A percentile compares a stretch with the other conserved stretches of the same genome.
Evolutionary conservation across 805 yeast genomes (phyloP).

Genomic region (Ogataea trehaloabstinens): DNA sequence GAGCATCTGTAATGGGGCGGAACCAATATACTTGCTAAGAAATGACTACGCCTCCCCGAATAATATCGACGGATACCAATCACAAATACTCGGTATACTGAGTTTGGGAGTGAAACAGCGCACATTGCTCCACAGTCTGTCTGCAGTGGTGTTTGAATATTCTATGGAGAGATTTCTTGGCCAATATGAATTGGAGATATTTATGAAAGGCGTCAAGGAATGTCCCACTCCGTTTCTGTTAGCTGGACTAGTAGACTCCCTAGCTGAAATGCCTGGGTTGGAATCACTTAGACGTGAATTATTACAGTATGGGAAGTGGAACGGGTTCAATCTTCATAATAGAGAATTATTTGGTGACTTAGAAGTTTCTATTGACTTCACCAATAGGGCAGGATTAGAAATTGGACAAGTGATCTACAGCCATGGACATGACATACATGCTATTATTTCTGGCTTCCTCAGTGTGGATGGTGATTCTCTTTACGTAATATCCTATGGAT

Average conservation of each 20-base stretch:
- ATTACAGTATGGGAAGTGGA: not conserved
- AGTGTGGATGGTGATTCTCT: not conserved
- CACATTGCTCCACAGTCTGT: not conserved
- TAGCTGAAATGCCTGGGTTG: constrained; percentile 1
- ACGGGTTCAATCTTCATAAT: not conserved
- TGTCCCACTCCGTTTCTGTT: constrained; percentile 7
- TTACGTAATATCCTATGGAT: constrained; percentile 5
- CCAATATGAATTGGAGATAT: constrained; percentile 1
- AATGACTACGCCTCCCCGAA: too few relatives aligned
- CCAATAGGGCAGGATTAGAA: not conserved
- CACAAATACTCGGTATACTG: constrained; percentile 9
- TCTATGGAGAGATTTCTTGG: not conserved
- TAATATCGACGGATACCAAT: constrained; percentile 4
- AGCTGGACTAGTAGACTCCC: constrained; percentile 1
- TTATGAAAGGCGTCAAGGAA: not conserved
- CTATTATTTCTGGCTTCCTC: constrained; percentile 1
- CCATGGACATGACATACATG: not conserved
- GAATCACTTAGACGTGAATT: not conserved
- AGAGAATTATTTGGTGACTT: not conserved
- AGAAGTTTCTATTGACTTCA: not conserved
- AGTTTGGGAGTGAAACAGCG: constrained; percentile 4
- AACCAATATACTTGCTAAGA: too few relatives aligned
- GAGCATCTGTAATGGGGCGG: too few relatives aligned
- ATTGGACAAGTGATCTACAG: constrained; percentile 2
- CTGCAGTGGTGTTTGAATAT: not conserved